Conservation (phyloP, 2,329 filamentous ascomycete species). For the Periconia sp. region DNA sequence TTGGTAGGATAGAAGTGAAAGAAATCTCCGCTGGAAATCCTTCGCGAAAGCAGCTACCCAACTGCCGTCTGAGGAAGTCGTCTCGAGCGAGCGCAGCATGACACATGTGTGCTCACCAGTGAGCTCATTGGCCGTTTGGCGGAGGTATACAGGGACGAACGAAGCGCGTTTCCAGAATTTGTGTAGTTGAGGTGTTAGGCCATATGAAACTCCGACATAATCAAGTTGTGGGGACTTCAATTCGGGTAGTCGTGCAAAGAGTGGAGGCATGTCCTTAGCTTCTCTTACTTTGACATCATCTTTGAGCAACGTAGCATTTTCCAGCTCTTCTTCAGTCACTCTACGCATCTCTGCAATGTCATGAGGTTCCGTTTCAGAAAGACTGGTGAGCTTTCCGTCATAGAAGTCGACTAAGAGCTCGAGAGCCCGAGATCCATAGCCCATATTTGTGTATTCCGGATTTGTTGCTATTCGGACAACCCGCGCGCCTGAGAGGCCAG, state of each 20-base stretch:
- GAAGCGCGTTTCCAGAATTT: constrained; percentile 94
- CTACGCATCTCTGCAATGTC: constrained; percentile 70
- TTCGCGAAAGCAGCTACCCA: constrained; percentile 92
- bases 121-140: constrained; percentile 94
- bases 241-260: constrained; percentile 88
- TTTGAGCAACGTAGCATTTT: constrained; percentile 75
- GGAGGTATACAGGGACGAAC: constrained; percentile 89
- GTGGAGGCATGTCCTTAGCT: constrained; percentile 87
- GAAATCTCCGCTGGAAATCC: constrained; percentile 95
- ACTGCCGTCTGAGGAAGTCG: constrained; percentile 64
- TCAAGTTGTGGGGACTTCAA: constrained; percentile 80
- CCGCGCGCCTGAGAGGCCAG: constrained; percentile 87
- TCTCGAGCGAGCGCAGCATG: constrained; percentile 82
- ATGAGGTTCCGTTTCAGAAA: constrained; percentile 73
- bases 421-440: constrained; percentile 89
- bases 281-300: constrained; percentile 92
- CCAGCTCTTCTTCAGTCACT: constrained; percentile 82
- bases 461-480: constrained; percentile 96
- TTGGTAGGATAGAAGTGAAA: constrained; percentile 87
- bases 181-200: constrained; percentile 83
- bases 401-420: constrained; percentile 91
- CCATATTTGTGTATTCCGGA: constrained; percentile 90
- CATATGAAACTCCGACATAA: constrained; percentile 95
- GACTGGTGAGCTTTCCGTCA: constrained; percentile 85
- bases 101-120: constrained; percentile 98